These are phyloP conservation scores for Ascochyta lentis DNA, from an alignment of 2,329 filamentous ascomycete species.

Conservation along the genomic window DNA sequence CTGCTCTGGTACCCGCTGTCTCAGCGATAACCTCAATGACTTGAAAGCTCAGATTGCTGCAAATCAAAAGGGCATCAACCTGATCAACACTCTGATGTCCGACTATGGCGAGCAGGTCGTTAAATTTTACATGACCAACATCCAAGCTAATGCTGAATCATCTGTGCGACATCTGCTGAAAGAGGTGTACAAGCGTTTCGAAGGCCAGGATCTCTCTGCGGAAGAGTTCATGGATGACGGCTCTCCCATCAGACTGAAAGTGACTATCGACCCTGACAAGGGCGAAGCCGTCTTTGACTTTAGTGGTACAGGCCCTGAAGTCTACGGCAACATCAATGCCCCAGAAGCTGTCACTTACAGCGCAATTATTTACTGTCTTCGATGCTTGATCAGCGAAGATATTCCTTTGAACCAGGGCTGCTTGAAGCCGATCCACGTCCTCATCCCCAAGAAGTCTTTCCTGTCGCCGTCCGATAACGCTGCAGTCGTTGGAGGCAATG, in stretches of 20 bases:
- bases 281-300: conserved; percentile 83
- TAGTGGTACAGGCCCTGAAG: conserved; percentile 77
- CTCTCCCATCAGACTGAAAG: conserved; percentile 74
- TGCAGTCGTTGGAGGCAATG: conserved; percentile 84
- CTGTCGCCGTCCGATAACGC: conserved; percentile 77
- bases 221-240: conserved; percentile 89
- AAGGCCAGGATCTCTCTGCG: conserved; percentile 73
- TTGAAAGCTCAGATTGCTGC: conserved; percentile 86
- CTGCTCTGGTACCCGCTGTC: conserved; percentile 78
- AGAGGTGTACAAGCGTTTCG: conserved; percentile 71
- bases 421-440: conserved; percentile 75
- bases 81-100: conserved; percentile 75
- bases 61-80: conserved; percentile 82
- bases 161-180: conserved; percentile 78
- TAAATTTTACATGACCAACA: conserved; percentile 82
- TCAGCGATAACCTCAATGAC: conserved; percentile 85
- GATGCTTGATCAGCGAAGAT: conserved; percentile 79
- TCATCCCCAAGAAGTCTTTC: conserved; percentile 74
- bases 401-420: conserved; percentile 90
- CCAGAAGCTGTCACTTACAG: conserved; percentile 82
- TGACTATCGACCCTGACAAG: conserved; percentile 75
- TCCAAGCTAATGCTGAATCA: conserved; percentile 80
- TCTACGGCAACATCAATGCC: conserved; percentile 81
- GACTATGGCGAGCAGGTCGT: conserved; percentile 81
- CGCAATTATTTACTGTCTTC: conserved; percentile 85